phyloP scores from a whole-genome alignment of 2,329 filamentous ascomycete species.

The Neopestalotiopsis sp. region DNA sequence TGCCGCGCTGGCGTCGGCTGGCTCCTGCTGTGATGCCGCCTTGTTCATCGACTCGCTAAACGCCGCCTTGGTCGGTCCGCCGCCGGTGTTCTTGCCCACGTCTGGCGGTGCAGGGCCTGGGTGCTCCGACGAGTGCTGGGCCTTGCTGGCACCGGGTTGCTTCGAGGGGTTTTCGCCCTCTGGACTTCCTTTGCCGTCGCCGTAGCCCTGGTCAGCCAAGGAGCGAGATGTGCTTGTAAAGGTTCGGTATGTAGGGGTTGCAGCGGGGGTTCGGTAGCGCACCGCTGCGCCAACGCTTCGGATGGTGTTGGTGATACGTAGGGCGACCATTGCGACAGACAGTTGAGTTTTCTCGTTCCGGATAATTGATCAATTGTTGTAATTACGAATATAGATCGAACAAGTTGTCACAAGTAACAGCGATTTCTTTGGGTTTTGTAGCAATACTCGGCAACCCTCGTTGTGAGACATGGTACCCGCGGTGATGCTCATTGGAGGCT shows the following conservation, averaged over 20 bases:
- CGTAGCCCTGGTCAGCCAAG: slow-evolving; percentile 39
- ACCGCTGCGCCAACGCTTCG: slow-evolving; percentile 27
- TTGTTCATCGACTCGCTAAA: slow-evolving; percentile 30
- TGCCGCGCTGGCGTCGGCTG: slow-evolving; percentile 39
- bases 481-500: neutral
- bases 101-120: slow-evolving; percentile 46
- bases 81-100: slow-evolving; percentile 44
- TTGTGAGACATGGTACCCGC: neutral
- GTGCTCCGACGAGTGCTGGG: slow-evolving; percentile 44
- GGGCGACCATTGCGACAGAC: slow-evolving; percentile 30
- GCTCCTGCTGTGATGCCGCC: slow-evolving; percentile 25
- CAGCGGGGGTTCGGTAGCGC: slow-evolving; percentile 26
- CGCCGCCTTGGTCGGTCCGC: slow-evolving; percentile 39
- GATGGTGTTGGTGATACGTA: slow-evolving; percentile 32
- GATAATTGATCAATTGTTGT: neutral
- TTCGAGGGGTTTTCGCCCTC: slow-evolving; percentile 40
- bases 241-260: slow-evolving; percentile 22
- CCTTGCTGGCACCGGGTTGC: slow-evolving; percentile 37
- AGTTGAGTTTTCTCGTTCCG: neutral
- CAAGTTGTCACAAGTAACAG: neutral
- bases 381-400: neutral
- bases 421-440: neutral
- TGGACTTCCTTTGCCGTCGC: slow-evolving; percentile 45
- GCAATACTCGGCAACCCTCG: neutral
- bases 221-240: slow-evolving; percentile 28